A percentile compares a stretch with the other conserved stretches of the same genome.
Evolutionary conservation across 441 rosid species (phyloP).

Genomic region (Theobroma grandiflorum): DNA sequence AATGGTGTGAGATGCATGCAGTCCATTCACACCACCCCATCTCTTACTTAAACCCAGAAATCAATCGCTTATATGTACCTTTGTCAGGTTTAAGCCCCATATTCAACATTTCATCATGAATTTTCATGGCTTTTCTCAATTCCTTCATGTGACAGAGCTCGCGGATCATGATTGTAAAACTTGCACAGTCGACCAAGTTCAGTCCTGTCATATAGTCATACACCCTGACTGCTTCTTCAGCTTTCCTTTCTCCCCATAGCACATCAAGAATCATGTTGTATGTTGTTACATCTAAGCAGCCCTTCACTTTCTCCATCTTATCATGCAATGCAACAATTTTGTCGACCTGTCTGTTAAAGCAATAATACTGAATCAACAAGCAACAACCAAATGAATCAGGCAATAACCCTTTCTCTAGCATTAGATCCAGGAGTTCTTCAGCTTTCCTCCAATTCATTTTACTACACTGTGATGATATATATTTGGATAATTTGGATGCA

Average conservation of each 20-base stretch:
- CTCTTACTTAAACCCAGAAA: conserved; percentile 46
- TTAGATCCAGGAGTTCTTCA: conserved; percentile 58
- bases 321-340: conserved; percentile 63
- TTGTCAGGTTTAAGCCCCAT: conserved; percentile 71
- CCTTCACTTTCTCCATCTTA: conserved; percentile 55
- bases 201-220: conserved; percentile 60
- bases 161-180: conserved; percentile 56
- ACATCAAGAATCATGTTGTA: conserved; percentile 57
- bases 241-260: conserved; percentile 45
- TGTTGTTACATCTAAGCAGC: conserved; percentile 53
- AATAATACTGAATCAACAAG: conserved; percentile 57
- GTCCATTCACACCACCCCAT: background rate
- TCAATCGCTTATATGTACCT: conserved; percentile 59
- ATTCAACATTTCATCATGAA: conserved; percentile 76
- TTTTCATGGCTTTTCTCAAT: conserved; percentile 69
- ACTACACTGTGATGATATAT: conserved; percentile 48
- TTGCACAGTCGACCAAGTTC: conserved; percentile 42
- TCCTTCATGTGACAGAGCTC: conserved; percentile 59
- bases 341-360: conserved; percentile 49
- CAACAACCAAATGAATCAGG: conserved; percentile 56
- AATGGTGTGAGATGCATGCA: background rate
- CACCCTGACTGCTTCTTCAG: conserved; percentile 54
- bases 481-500: conserved; percentile 48
- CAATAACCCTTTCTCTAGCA: conserved; percentile 54
- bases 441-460: conserved; percentile 60